Percentiles rank a stretch among this genome's conserved stretches.
Evolutionary conservation across 176 grass and related monocot species (phyloP).

Genomic region (Cenchrus fungigraminus): DNA sequence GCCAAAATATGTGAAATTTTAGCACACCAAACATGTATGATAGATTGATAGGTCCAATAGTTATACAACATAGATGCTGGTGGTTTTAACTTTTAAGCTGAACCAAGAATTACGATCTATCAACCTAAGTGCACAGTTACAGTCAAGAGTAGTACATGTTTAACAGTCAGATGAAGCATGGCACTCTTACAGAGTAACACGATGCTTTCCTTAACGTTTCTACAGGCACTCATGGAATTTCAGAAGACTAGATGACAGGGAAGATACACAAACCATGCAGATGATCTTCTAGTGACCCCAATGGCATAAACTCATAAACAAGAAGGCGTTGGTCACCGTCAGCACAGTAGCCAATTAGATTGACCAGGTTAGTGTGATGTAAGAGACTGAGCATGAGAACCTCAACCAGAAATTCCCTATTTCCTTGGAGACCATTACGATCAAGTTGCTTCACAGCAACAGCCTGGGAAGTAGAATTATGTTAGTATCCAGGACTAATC

Average conservation of each 20-base stretch:
- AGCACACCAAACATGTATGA: background rate
- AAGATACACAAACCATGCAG: slow-evolving; percentile 75
- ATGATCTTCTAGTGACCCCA: slow-evolving; percentile 95
- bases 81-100: background rate
- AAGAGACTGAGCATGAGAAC: slow-evolving; percentile 92
- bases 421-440: slow-evolving; percentile 89
- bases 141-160: slow-evolving; percentile 9
- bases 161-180: slow-evolving; percentile 24
- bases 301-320: slow-evolving; percentile 94
- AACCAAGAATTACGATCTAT: background rate
- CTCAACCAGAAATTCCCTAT: slow-evolving; percentile 92
- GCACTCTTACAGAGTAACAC: background rate
- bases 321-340: slow-evolving; percentile 92
- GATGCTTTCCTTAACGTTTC: slow-evolving; percentile 17
- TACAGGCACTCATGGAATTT: slow-evolving; percentile 27
- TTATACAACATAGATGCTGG: background rate
- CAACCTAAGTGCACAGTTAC: background rate
- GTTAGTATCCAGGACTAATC: slow-evolving; percentile 34
- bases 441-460: slow-evolving; percentile 96
- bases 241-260: slow-evolving; percentile 36
- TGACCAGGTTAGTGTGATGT: slow-evolving; percentile 88
- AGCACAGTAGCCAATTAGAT: slow-evolving; percentile 90
- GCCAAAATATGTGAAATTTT: background rate
- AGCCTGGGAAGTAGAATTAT: slow-evolving; percentile 48
- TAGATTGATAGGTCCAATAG: background rate